Conservation (phyloP, 228 moss, liverwort and hornwort species). For the Sphagnum fallax region DNA sequence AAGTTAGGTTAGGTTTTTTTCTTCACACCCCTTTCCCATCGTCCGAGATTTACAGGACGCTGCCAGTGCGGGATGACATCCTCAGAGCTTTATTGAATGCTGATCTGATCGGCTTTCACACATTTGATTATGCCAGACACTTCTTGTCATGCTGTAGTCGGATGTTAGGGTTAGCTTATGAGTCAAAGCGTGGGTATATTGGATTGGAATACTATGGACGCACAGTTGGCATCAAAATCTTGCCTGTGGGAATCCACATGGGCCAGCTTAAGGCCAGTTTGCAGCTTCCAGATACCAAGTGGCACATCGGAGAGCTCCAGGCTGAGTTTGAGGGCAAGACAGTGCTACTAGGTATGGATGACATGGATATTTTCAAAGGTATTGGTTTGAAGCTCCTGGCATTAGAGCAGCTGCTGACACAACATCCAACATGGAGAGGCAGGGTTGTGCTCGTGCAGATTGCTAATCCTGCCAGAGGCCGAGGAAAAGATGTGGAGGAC, state of each 20-base stretch:
- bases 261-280: slow-evolving; percentile 65
- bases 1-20: slow-evolving; percentile 88
- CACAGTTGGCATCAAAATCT: slow-evolving; percentile 89
- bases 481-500: slow-evolving; percentile 74
- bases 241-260: slow-evolving; percentile 91
- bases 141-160: slow-evolving; percentile 93
- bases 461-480: slow-evolving; percentile 84
- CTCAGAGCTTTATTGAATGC: slow-evolving; percentile 79
- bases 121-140: slow-evolving; percentile 95
- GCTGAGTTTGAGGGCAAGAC: slow-evolving; percentile 67
- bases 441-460: slow-evolving; percentile 84
- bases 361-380: slow-evolving; percentile 99
- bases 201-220: slow-evolving; percentile 96
- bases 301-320: slow-evolving; percentile 60
- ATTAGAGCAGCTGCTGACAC: slow-evolving; percentile 76
- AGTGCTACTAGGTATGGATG: slow-evolving; percentile 87
- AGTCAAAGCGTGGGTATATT: slow-evolving; percentile 88
- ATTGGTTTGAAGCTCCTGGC: slow-evolving; percentile 91
- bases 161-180: slow-evolving; percentile 90
- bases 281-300: slow-evolving; percentile 54
- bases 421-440: slow-evolving; percentile 67
- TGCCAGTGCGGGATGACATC: slow-evolving; percentile 91
- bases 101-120: slow-evolving; percentile 95
- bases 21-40: slow-evolving; percentile 94
- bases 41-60: slow-evolving; percentile 89